These are phyloP conservation scores for Agaricus subrufescens DNA, from an alignment of 768 basidiomycete genomes.

Conservation along the genomic window DNA sequence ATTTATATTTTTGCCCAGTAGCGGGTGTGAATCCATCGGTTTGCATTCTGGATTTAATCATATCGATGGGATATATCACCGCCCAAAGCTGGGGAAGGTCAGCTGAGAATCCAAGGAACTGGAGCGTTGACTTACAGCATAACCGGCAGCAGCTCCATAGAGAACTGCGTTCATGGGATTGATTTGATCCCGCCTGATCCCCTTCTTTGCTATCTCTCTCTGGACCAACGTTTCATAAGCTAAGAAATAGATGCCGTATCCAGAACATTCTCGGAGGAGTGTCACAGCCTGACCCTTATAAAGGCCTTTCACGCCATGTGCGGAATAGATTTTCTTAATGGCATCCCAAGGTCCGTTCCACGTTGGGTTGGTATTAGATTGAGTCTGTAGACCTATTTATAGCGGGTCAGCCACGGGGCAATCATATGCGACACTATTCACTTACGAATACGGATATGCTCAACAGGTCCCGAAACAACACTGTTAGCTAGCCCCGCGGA, in stretches of 20 bases:
- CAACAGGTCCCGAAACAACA: conserved; percentile 92
- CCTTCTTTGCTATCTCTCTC: conserved; percentile 71
- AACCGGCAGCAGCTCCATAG: conserved; percentile 91
- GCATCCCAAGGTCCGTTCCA: conserved; percentile 89
- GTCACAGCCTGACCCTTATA: conserved; percentile 94
- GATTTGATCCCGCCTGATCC: conserved; percentile 72
- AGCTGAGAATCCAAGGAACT: conserved; percentile 2
- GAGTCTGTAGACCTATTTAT: conserved; percentile 79
- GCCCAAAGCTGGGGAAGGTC: conserved; percentile 67
- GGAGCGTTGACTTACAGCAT: conserved; percentile 55
- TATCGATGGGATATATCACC: conserved; percentile 94
- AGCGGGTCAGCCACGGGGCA: not conserved
- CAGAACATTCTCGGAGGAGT: conserved; percentile 74
- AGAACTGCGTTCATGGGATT: conserved; percentile 72
- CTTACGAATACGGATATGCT: conserved; percentile 95
- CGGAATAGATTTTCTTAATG: conserved; percentile 73
- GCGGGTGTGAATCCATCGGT: conserved; percentile 81
- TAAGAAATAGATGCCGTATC: conserved; percentile 87
- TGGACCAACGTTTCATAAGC: conserved; percentile 92
- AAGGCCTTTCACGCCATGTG: conserved; percentile 76
- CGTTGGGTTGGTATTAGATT: conserved; percentile 67
- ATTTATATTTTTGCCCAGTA: conserved; percentile 78
- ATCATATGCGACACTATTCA: conserved; percentile 7
- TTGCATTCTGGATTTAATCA: conserved; percentile 95
- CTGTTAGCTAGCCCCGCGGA: conserved; percentile 88